Conservation (phyloP, 768 basidiomycete species). For the Leccinum rimulosum region DNA sequence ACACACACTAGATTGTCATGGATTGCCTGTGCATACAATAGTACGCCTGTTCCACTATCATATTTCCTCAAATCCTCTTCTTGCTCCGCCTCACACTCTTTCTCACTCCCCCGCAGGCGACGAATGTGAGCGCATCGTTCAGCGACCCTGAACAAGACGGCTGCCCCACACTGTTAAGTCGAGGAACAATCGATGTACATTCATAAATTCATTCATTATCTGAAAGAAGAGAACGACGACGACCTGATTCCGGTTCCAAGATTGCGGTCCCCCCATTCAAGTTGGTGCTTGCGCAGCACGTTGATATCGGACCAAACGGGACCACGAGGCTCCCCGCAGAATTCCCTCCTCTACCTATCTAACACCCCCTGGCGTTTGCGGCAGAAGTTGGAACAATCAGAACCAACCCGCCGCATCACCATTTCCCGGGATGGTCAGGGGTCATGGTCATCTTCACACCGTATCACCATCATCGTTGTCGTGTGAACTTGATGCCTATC, state of each 20-base stretch:
- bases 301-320: constrained; percentile 3
- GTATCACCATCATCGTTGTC: neutral
- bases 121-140: no score
- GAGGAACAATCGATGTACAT: no score
- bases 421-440: neutral
- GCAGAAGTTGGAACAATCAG: neutral
- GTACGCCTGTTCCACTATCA: no score
- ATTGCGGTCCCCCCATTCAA: neutral
- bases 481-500: constrained; percentile 18
- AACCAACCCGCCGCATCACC: neutral
- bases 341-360: neutral
- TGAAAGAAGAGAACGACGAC: neutral
- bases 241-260: neutral
- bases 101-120: no score
- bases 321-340: constrained; percentile 18
- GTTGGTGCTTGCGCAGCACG: neutral
- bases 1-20: no score
- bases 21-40: no score
- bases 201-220: neutral
- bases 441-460: neutral
- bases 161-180: no score
- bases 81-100: no score
- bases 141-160: neutral
- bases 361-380: neutral
- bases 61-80: no score